Base-by-base conservation (phyloP, 495 filamentous ascomycete genomes). In the Cetradonia linearis region DNA sequence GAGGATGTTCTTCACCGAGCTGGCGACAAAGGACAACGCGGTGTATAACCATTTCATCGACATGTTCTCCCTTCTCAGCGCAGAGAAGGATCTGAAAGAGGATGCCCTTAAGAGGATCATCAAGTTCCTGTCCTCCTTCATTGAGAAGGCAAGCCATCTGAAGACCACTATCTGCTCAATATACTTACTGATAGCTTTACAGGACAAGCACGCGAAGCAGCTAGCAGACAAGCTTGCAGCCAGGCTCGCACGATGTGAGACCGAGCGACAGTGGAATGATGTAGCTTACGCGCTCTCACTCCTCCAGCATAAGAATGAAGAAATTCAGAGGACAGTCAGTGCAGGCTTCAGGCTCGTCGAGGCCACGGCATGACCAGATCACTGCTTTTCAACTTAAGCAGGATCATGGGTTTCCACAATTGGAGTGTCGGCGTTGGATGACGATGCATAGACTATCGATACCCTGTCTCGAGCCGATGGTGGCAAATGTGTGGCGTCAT, bases 31-130 rank as follows among this genome's bases (percentile, higher is more conserved):
- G 73, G 94, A 99, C 70, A 97, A 99, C 70, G 94, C 94, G 1
- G 90, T 99, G 4, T 99, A 99, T 67, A 99, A 99, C 67, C 92
- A 99, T 72, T 99, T 97, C 69, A 89, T 97, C 13, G 94, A 99
- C 67, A 99, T 99, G 89, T 99, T 99, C 72, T 91, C 87, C 65
- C 68, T 97, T 67, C 71, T 99, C 50, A 90, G 87, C 48, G 87
- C 89, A 1, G 91, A 94, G 65, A 79, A 78, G 49, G 82, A 80
- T 36, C 75, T 99, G 60, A 86, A 92, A 50, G 91, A 96, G 70
- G 86, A 91, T 59, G 79, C 85, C 11, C 81, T 99, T 62, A 83
- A 79, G 66, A 79, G 87, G 65, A 93, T 99, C 56, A 76, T 97
- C 47, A 89, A 90, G 69, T 99, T 99, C 73, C 71, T 99, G 66